These are phyloP conservation scores for Azolla pinnata DNA, from an alignment of 75 land plant genomes.

Conservation along the genomic window DNA sequence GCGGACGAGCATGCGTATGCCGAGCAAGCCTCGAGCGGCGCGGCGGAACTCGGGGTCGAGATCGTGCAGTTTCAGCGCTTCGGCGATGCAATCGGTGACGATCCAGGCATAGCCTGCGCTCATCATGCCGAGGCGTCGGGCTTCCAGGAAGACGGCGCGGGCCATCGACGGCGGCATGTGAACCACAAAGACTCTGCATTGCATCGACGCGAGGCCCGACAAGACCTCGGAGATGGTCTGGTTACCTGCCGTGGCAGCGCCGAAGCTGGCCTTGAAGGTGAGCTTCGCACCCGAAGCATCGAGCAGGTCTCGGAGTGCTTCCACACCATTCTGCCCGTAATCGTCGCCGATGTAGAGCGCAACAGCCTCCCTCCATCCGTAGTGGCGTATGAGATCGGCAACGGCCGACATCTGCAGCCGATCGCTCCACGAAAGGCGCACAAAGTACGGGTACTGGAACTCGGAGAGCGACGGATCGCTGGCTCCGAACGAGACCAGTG, in stretches of 20 bases:
- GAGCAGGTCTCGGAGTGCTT: conserved; percentile 33
- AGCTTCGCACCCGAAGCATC: conserved; percentile 42
- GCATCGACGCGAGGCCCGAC: conserved; percentile 45
- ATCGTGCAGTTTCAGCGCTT: conserved; percentile 20
- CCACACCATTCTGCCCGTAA: conserved; percentile 30
- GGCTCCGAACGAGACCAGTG: conserved; percentile 35
- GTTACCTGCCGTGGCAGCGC: conserved; percentile 17
- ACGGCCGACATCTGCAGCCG: conserved; percentile 33
- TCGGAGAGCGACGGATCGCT: conserved; percentile 37
- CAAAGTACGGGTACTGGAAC: conserved; percentile 32
- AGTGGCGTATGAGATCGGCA: conserved; percentile 13
- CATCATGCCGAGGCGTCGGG: conserved; percentile 40
- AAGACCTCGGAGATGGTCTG: conserved; percentile 29
- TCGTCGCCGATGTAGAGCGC: conserved; percentile 31
- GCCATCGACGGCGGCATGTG: conserved; percentile 45
- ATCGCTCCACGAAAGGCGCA: conserved; percentile 29
- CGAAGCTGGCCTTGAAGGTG: conserved; percentile 35
- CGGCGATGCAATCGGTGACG: conserved; percentile 33
- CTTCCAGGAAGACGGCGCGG: conserved; percentile 26
- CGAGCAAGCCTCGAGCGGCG: conserved; percentile 51
- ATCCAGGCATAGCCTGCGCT: conserved; percentile 61
- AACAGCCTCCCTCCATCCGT: conserved; percentile 41
- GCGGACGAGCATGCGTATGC: conserved; percentile 46
- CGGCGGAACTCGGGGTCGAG: conserved; percentile 17
- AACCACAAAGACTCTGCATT: conserved; percentile 62